These are phyloP conservation scores for Triangularia setosa DNA, from an alignment of 2,329 filamentous ascomycete genomes.

Conservation along the genomic window DNA sequence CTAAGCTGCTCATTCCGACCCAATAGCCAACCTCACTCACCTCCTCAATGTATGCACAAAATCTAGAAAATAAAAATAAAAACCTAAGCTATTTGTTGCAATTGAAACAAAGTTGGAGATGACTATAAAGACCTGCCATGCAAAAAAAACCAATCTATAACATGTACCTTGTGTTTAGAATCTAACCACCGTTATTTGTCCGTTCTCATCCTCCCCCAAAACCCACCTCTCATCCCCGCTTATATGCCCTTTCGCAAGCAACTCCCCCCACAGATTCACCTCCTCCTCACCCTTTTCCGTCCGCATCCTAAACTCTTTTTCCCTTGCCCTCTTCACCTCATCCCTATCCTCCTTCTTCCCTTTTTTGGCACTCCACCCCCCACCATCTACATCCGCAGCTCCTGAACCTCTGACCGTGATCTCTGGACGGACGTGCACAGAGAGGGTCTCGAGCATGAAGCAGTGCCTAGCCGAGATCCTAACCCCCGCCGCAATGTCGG, in stretches of 20 bases:
- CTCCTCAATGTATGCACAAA: too few species aligned
- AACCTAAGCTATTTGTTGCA: too few species aligned
- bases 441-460: conserved; percentile 45
- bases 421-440: conserved; percentile 39
- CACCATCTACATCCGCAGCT: not conserved
- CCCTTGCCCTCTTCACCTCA: conserved; percentile 23
- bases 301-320: conserved; percentile 39
- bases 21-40: too few species aligned
- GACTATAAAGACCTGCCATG: too few species aligned
- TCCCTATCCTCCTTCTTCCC: not conserved
- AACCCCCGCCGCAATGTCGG: conserved; percentile 43
- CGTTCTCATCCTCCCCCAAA: conserved; percentile 52
- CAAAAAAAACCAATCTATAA: too few species aligned
- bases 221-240: conserved; percentile 59
- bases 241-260: conserved; percentile 51
- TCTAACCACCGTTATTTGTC: conserved; percentile 49
- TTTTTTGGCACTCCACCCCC: conserved; percentile 13
- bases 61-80: too few species aligned
- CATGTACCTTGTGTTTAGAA: conserved; percentile 42
- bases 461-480: conserved; percentile 43
- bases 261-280: conserved; percentile 43
- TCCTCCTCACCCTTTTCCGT: conserved; percentile 39
- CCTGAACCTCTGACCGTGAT: conserved; percentile 33
- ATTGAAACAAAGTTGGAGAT: too few species aligned
- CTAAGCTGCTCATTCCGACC: too few species aligned